Percentiles rank a stretch among this genome's conserved stretches.
Conservation (phyloP, 148 eudicot genomes). For the Limonium bicolor region DNA sequence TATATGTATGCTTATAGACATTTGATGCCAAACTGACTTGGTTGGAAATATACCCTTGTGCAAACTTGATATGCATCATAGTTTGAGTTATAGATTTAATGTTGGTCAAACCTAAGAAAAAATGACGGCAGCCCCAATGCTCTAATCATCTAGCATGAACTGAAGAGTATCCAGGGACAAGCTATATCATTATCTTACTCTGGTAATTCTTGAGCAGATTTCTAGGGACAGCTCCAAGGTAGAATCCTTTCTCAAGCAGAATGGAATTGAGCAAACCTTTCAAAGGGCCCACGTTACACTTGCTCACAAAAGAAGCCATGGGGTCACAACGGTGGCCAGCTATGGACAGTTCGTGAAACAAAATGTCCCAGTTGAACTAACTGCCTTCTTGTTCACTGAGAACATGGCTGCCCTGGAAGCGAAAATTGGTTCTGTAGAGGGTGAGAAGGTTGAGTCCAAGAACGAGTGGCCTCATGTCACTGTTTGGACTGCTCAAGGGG, state of each 20-base stretch:
- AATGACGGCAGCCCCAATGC: no score
- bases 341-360: slow-evolving; percentile 44
- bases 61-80: no score
- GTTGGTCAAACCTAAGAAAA: no score
- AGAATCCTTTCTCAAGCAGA: slow-evolving; percentile 30
- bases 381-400: slow-evolving; percentile 53
- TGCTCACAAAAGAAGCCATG: slow-evolving; percentile 82
- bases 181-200: no score
- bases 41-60: no score
- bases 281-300: slow-evolving; percentile 63
- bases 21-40: no score
- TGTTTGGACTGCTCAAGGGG: slow-evolving; percentile 66
- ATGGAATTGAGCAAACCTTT: slow-evolving; percentile 26
- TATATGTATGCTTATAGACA: no score
- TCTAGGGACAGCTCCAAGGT: slow-evolving; percentile 30
- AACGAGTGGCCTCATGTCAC: slow-evolving; percentile 93
- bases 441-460: slow-evolving; percentile 42
- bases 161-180: no score
- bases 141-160: no score
- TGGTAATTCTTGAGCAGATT: slow-evolving; percentile 21
- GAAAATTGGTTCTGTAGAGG: slow-evolving; percentile 54
- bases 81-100: no score
- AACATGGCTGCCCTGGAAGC: slow-evolving; percentile 75
- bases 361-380: slow-evolving; percentile 46
- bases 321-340: slow-evolving; percentile 67